Evolutionary conservation across 2,329 filamentous ascomycete genomes (phyloP).

Genomic region (Aurifilum marmelostoma): DNA sequence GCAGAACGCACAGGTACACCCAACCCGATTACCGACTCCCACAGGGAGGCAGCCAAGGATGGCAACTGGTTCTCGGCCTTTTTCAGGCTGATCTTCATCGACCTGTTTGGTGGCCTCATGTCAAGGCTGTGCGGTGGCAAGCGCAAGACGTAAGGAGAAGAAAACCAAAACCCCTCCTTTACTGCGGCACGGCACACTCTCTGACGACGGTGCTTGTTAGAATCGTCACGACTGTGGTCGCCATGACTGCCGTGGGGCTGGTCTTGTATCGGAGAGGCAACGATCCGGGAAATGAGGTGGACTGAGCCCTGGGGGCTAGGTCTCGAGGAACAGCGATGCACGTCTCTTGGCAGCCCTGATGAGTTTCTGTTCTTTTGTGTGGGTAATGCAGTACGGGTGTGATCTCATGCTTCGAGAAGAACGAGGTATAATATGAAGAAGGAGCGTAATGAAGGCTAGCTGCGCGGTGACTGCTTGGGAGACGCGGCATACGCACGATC

Average conservation of each 20-base stretch:
- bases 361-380: background rate
- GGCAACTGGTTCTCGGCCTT: conserved; percentile 31
- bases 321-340: background rate
- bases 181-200: conserved; percentile 20
- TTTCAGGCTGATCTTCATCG: conserved; percentile 30
- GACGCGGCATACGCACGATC: conserved; percentile 17
- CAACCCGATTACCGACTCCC: conserved; percentile 20
- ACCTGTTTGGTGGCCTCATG: conserved; percentile 29
- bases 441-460: conserved; percentile 7
- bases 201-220: conserved; percentile 29
- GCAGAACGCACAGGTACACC: conserved; percentile 25
- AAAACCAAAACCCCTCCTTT: conserved; percentile 17
- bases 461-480: conserved; percentile 10
- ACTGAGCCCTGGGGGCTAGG: background rate
- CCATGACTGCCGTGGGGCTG: conserved; percentile 24
- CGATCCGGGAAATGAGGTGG: conserved; percentile 9
- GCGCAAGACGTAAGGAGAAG: conserved; percentile 30
- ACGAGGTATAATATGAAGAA: background rate
- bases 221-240: conserved; percentile 28
- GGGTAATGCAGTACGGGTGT: background rate
- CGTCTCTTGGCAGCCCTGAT: background rate
- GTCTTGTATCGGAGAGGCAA: conserved; percentile 16
- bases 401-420: background rate
- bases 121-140: conserved; percentile 25
- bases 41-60: conserved; percentile 27